Evolutionary conservation across 2,329 filamentous ascomycete genomes (phyloP).

Genomic region (Colletotrichum eremochloae): DNA sequence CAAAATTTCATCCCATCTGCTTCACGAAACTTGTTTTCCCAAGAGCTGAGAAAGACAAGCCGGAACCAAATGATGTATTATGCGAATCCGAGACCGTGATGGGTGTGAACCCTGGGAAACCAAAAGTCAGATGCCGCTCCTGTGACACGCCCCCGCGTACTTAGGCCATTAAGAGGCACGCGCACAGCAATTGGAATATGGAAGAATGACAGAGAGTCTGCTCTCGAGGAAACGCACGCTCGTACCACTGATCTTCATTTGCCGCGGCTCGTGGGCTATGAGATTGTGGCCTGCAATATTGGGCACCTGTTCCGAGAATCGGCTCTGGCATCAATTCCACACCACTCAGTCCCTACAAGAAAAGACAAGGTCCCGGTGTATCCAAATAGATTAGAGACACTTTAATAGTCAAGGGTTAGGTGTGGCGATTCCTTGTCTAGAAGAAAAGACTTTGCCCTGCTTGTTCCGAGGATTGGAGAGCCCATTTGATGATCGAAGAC

Average conservation of each 20-base stretch:
- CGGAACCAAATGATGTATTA: neutral
- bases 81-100: neutral
- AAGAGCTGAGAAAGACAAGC: neutral
- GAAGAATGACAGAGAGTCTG: neutral
- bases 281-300: neutral
- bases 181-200: neutral
- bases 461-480: neutral
- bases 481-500: neutral
- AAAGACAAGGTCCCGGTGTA: neutral
- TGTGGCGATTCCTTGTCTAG: neutral
- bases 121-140: neutral
- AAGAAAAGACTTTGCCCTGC: neutral
- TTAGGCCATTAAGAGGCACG: slow-evolving; percentile 5
- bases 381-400: neutral
- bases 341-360: neutral
- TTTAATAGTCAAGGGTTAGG: neutral
- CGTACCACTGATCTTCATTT: neutral
- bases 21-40: neutral
- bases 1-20: neutral
- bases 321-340: slow-evolving; percentile 1
- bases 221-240: neutral
- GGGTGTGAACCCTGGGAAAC: slow-evolving; percentile 10
- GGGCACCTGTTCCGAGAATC: neutral
- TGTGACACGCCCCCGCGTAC: slow-evolving; percentile 4
- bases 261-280: neutral